phyloP scores from a whole-genome alignment of 148 eudicot genomes.

The Camellia granthamiana region DNA sequence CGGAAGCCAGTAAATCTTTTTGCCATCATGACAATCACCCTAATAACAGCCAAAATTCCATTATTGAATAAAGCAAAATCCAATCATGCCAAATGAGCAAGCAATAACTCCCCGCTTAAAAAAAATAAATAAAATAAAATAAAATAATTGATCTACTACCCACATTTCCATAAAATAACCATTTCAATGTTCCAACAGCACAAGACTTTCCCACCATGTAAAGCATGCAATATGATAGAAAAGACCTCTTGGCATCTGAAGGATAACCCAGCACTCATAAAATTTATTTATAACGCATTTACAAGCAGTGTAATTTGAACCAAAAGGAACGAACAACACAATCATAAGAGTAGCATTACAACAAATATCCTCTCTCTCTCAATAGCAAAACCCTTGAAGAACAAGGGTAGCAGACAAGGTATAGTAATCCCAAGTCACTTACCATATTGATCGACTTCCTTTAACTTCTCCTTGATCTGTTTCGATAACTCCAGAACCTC shows the following conservation, averaged over 20 bases:
- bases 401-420: neutral
- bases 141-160: neutral
- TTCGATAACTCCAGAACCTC: constrained; percentile 71
- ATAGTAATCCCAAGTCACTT: constrained; percentile 20
- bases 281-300: neutral
- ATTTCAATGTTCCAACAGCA: neutral
- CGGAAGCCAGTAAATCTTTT: neutral
- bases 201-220: neutral
- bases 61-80: neutral
- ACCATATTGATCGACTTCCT: constrained; percentile 73
- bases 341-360: too few species aligned
- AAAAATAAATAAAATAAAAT: neutral
- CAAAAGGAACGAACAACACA: neutral
- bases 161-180: neutral
- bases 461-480: constrained; percentile 76
- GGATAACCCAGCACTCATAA: neutral
- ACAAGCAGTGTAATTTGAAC: neutral
- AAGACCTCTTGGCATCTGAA: neutral
- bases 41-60: neutral
- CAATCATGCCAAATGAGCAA: neutral
- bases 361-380: too few species aligned
- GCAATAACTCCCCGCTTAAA: neutral
- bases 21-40: neutral
- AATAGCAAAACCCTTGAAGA: neutral
- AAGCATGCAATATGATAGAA: neutral